These are phyloP conservation scores for Albatrellus sp. DNA, from an alignment of 1,284 basidiomycete species.

Conservation along the genomic window DNA sequence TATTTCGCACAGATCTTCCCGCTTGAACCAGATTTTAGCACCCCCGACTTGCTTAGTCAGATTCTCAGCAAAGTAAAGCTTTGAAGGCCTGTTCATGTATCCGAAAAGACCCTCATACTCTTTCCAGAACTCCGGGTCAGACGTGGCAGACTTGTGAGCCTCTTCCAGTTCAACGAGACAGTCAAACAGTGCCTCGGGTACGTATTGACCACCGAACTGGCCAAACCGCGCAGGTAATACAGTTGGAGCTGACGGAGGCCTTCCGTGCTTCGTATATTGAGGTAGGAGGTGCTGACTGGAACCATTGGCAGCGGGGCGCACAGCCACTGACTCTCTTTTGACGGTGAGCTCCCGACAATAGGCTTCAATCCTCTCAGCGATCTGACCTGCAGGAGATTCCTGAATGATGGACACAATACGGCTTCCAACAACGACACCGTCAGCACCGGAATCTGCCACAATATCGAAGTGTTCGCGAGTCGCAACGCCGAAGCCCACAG, in stretches of 20 bases:
- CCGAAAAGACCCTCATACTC: slow-evolving; percentile 85
- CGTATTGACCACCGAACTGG: slow-evolving; percentile 93
- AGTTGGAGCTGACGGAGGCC: slow-evolving; percentile 22
- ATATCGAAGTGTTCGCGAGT: slow-evolving; percentile 86
- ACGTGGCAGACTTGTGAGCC: slow-evolving; percentile 78
- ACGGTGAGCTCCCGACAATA: slow-evolving; percentile 66
- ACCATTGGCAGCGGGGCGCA: slow-evolving; percentile 1
- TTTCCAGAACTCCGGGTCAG: slow-evolving; percentile 86
- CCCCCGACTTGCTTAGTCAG: slow-evolving; percentile 60
- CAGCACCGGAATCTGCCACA: slow-evolving; percentile 78
- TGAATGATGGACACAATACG: slow-evolving; percentile 77
- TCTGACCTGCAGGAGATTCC: slow-evolving; percentile 37
- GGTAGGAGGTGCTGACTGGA: slow-evolving; percentile 16
- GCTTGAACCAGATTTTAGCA: slow-evolving; percentile 96
- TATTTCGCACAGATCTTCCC: slow-evolving; percentile 75
- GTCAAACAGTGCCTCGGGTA: slow-evolving; percentile 89
- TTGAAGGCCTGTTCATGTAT: slow-evolving; percentile 72
- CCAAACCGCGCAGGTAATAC: slow-evolving; percentile 81
- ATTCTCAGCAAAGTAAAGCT: slow-evolving; percentile 59
- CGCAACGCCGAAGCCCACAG: slow-evolving; percentile 94
- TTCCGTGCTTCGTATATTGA: slow-evolving; percentile 11
- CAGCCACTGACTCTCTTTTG: slow-evolving; percentile 34
- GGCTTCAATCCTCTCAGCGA: slow-evolving; percentile 52
- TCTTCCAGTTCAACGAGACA: slow-evolving; percentile 86
- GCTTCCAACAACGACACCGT: slow-evolving; percentile 92